These are phyloP conservation scores for Serpula lacrymans DNA, from an alignment of 768 basidiomycete genomes.

Conservation along the genomic window DNA sequence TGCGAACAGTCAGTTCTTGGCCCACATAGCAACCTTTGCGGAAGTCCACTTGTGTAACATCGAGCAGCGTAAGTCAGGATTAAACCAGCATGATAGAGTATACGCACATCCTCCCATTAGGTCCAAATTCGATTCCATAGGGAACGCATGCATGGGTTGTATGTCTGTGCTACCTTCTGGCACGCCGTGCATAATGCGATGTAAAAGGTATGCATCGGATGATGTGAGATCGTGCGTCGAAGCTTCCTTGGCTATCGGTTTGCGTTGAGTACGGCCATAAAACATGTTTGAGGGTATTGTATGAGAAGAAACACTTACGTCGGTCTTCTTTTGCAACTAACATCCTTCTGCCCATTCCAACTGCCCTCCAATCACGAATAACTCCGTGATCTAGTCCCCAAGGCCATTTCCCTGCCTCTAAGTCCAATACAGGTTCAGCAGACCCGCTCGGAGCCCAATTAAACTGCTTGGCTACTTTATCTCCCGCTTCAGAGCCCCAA, in stretches of 20 bases:
- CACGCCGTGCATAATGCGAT: slow-evolving; percentile 78
- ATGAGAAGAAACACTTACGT: slow-evolving; percentile 53
- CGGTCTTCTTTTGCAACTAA: slow-evolving; percentile 65
- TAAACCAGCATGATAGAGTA: slow-evolving; percentile 7
- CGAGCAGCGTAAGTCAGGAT: no score
- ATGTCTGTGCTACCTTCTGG: slow-evolving; percentile 86
- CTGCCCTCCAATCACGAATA: slow-evolving; percentile 63
- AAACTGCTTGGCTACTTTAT: slow-evolving; percentile 47
- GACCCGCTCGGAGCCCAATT: slow-evolving; percentile 65
- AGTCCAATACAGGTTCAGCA: slow-evolving; percentile 72
- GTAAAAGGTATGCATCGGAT: slow-evolving; percentile 63
- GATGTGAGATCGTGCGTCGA: slow-evolving; percentile 53
- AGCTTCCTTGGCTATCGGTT: slow-evolving; percentile 45
- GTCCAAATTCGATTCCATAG: slow-evolving; percentile 94
- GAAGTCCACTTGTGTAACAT: slow-evolving; percentile 71
- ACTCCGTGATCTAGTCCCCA: slow-evolving; percentile 57
- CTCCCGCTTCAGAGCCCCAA: slow-evolving; percentile 56
- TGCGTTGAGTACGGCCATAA: not conserved
- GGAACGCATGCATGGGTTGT: slow-evolving; percentile 72
- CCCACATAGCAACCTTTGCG: slow-evolving; percentile 98
- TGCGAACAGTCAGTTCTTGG: slow-evolving; percentile 94
- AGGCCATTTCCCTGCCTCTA: slow-evolving; percentile 40
- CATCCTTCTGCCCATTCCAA: slow-evolving; percentile 75
- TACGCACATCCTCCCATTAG: slow-evolving; percentile 87
- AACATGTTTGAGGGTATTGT: slow-evolving; percentile 6